These are phyloP conservation scores for Quercus rubra DNA, from an alignment of 306 rosid genomes.

Conservation along the genomic window DNA sequence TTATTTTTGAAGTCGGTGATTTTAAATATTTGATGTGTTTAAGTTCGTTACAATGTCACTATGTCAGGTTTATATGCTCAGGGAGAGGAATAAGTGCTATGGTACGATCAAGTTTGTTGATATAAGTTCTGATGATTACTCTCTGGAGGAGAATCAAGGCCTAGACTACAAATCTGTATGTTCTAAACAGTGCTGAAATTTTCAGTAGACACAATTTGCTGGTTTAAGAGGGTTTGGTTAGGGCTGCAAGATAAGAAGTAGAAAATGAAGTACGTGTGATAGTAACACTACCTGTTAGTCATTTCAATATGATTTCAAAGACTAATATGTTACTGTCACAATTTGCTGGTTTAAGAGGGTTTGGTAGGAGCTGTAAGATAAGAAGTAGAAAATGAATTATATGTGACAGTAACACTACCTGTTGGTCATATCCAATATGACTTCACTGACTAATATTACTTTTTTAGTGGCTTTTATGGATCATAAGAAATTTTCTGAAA, in stretches of 20 bases:
- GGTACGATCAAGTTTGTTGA: constrained; percentile 85
- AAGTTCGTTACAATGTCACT: not conserved
- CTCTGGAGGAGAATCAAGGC: constrained; percentile 62
- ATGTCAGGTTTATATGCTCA: constrained; percentile 73
- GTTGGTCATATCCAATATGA: not conserved
- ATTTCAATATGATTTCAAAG: too few species aligned
- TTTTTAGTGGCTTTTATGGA: too few species aligned
- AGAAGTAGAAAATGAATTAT: too few species aligned
- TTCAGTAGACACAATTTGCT: not conserved
- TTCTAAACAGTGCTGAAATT: not conserved
- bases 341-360: not conserved
- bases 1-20: not conserved
- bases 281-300: too few species aligned
- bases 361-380: not conserved
- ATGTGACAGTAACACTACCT: too few species aligned
- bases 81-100: constrained; percentile 70
- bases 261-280: too few species aligned
- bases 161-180: constrained; percentile 75
- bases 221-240: not conserved
- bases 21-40: not conserved
- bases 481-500: too few species aligned
- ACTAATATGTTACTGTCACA: too few species aligned
- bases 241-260: too few species aligned
- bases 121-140: constrained; percentile 71
- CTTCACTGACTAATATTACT: not conserved